phyloP scores from a whole-genome alignment of 306 rosid species.

The Vigna trinervia region DNA sequence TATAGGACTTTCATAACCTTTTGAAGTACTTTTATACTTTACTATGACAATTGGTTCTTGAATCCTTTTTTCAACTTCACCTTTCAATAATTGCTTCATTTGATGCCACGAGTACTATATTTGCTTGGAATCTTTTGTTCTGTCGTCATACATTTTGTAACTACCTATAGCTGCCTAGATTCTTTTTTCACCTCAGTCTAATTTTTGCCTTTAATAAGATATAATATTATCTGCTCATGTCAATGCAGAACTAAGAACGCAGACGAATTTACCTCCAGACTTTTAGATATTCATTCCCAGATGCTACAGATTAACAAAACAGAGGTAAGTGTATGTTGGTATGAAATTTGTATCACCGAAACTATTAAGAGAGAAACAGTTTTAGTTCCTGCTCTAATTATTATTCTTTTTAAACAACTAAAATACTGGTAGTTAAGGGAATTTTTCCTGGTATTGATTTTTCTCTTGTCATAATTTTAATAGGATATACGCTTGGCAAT shows the following conservation, averaged over 20 bases:
- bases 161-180: too few species aligned
- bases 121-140: too few species aligned
- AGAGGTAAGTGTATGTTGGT: conserved; percentile 60
- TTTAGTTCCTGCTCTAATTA: not conserved
- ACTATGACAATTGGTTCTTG: not conserved
- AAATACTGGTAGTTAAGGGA: not conserved
- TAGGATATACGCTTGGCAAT: conserved; percentile 94
- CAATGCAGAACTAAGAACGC: conserved; percentile 77
- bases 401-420: not conserved
- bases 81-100: not conserved
- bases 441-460: conserved; percentile 33
- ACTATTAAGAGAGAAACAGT: conserved; percentile 3
- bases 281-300: conserved; percentile 87
- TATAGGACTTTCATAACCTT: not conserved
- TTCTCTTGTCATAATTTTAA: conserved; percentile 30
- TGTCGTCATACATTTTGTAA: too few species aligned
- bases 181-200: too few species aligned
- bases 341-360: not conserved
- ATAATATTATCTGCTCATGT: conserved; percentile 20
- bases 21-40: not conserved
- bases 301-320: conserved; percentile 79
- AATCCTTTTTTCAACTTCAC: conserved; percentile 8
- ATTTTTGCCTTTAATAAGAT: not conserved
- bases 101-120: too few species aligned
- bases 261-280: conserved; percentile 80